Evolutionary conservation across 331 rosid species (phyloP), one percentile per base, ranked within the genome.

Genomic region (Prunus yedoensis): DNA sequence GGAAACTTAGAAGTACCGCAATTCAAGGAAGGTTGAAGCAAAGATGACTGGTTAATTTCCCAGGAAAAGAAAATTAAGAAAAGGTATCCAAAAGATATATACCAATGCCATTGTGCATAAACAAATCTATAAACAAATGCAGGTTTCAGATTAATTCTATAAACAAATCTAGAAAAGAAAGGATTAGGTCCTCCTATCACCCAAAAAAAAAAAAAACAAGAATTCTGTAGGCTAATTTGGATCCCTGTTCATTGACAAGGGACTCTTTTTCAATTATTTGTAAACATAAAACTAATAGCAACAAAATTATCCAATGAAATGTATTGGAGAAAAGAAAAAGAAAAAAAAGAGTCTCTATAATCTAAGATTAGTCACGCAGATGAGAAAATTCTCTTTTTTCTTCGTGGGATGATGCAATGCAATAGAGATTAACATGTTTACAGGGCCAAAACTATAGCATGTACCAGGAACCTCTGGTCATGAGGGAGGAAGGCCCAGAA

Each of bases 401-500:
- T 49, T 4, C 6, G n/a, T 38, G 53, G 43, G 10, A 51, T 47
- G 32, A 47, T 38, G 38, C 11, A 27, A 17, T 51, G 16, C 60
- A 10, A 18, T 18, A 6, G 17, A 27, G 70, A 50, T 45, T 58
- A 60, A 61, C 60, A 74, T 30, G 50, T 32, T 59, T 45, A 52
- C 58, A 52, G 2, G 20, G 28, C 60, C 23, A 50, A 70, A 70
- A 50, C 74, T 41, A 67, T 12, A 13, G 13, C 3, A 23, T 30
- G 54, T 23, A 25, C 3, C 62, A 68, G 41, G 14, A 51, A 52
- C 54, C 57, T 43, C 8, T 15, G 61, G 70, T 78, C 59, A 76
- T 35, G 76, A 62, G 25, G 79, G 66, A 47, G 71, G 79, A 62
- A 87, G 76, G 75, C 89, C 92, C 32, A 91, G 79, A 52, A 83